Evolutionary conservation across 371 early-diverging fungal species (phyloP).

Genomic region (Amoeboaphelidium protococcarum): DNA sequence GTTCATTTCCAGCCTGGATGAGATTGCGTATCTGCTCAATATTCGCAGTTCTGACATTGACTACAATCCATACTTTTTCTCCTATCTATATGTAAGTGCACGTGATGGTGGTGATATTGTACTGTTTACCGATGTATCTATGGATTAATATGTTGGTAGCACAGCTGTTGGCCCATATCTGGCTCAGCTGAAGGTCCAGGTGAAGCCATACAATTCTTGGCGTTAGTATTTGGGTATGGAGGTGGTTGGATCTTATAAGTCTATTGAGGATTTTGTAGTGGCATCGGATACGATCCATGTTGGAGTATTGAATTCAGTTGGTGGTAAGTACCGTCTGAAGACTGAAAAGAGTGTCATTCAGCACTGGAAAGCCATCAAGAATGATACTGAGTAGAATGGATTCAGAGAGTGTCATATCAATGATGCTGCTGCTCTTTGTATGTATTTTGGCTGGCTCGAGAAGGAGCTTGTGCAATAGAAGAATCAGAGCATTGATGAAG

Average conservation of each 20-base stretch:
- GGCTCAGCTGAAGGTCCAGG: conserved; percentile 17
- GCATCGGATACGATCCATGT: no score
- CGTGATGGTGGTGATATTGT: no score
- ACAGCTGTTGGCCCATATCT: no score
- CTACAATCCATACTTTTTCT: conserved; percentile 92
- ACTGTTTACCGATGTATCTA: no score
- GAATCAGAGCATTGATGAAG: conserved; percentile 37
- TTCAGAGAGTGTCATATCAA: conserved; percentile 76
- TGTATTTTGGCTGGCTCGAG: conserved; percentile 87
- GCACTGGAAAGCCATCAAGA: conserved; percentile 76
- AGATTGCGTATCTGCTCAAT: conserved; percentile 84
- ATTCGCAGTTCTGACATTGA: conserved; percentile 86
- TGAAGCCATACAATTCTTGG: no score
- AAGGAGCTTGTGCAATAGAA: conserved; percentile 32
- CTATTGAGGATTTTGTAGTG: no score
- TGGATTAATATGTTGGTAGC: no score
- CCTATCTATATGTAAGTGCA: conserved; percentile 55
- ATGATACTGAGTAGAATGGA: conserved; percentile 63
- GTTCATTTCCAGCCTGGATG: conserved; percentile 65
- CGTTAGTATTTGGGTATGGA: no score
- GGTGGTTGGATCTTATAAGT: no score
- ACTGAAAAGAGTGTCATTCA: no score
- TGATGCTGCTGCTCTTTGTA: conserved; percentile 73
- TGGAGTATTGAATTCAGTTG: no score
- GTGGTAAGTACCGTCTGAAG: no score